Evolutionary conservation across 495 filamentous ascomycete genomes (phyloP).

Genomic region (Physcia stellaris): DNA sequence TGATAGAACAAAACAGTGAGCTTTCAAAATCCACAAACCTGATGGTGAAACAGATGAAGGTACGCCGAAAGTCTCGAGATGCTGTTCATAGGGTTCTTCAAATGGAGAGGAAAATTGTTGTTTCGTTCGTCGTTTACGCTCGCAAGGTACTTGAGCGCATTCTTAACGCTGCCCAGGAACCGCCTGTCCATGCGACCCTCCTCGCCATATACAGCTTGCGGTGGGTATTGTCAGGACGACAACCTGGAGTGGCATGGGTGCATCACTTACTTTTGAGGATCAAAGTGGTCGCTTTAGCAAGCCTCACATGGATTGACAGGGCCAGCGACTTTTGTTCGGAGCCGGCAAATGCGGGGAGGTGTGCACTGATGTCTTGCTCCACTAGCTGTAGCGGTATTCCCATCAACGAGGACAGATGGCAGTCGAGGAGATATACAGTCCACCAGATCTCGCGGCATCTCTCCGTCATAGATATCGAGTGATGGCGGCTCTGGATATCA

Average conservation of each 20-base stretch:
- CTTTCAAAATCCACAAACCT: slow-evolving; percentile 14
- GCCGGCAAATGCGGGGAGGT: slow-evolving; percentile 22
- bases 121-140: slow-evolving; percentile 25
- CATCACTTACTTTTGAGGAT: slow-evolving; percentile 25
- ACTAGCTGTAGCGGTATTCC: slow-evolving; percentile 27
- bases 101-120: slow-evolving; percentile 21
- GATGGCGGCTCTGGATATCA: slow-evolving; percentile 24
- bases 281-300: slow-evolving; percentile 28
- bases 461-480: slow-evolving; percentile 22
- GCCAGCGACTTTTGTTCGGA: slow-evolving; percentile 22
- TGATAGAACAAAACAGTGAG: too few species aligned
- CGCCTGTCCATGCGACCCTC: slow-evolving; percentile 28
- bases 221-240: neutral
- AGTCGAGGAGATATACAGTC: slow-evolving; percentile 32
- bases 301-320: slow-evolving; percentile 28
- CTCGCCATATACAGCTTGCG: slow-evolving; percentile 27
- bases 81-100: slow-evolving; percentile 24
- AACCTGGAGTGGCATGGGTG: neutral
- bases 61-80: slow-evolving; percentile 28
- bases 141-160: slow-evolving; percentile 19
- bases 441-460: slow-evolving; percentile 31
- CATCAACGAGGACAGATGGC: slow-evolving; percentile 32
- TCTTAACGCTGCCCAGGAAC: slow-evolving; percentile 28
- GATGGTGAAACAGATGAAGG: slow-evolving; percentile 31
- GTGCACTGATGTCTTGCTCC: slow-evolving; percentile 24